Conservation (phyloP, 495 filamentous ascomycete genomes). For the Penicillium pancosmium region DNA sequence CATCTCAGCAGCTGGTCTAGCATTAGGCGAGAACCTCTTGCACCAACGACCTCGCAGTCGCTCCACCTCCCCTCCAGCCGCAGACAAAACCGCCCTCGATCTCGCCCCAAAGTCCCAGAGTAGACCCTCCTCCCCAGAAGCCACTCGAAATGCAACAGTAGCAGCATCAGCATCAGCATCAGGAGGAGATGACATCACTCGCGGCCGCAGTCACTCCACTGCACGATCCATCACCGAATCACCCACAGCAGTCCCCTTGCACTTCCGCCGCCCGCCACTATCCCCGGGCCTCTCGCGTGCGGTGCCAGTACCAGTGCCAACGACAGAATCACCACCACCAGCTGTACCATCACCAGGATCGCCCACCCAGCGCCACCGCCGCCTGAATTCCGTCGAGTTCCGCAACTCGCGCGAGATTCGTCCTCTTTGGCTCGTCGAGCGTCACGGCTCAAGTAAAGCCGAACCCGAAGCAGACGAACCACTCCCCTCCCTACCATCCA, state of each 20-base stretch:
- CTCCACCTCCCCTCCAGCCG: conserved; percentile 37
- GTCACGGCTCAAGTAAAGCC: conserved; percentile 43
- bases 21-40: conserved; percentile 21
- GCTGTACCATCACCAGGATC: conserved; percentile 28
- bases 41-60: conserved; percentile 40
- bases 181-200: conserved; percentile 12
- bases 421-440: conserved; percentile 54
- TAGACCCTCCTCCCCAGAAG: conserved; percentile 42
- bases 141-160: conserved; percentile 7
- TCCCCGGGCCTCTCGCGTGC: conserved; percentile 42
- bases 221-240: conserved; percentile 39
- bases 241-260: conserved; percentile 52
- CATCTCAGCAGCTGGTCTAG: conserved; percentile 22
- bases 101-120: conserved; percentile 37
- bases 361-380: conserved; percentile 40
- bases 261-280: conserved; percentile 51
- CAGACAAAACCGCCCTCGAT: conserved; percentile 37
- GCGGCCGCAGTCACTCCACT: conserved; percentile 36
- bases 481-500: conserved; percentile 54
- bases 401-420: conserved; percentile 49
- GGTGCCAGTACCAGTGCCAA: conserved; percentile 24
- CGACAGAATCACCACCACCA: conserved; percentile 24
- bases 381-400: conserved; percentile 52
- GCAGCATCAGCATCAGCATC: no score
- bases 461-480: conserved; percentile 40